Evolutionary conservation across 106 monocot genomes (phyloP).

Genomic region (Acorus calamus): DNA sequence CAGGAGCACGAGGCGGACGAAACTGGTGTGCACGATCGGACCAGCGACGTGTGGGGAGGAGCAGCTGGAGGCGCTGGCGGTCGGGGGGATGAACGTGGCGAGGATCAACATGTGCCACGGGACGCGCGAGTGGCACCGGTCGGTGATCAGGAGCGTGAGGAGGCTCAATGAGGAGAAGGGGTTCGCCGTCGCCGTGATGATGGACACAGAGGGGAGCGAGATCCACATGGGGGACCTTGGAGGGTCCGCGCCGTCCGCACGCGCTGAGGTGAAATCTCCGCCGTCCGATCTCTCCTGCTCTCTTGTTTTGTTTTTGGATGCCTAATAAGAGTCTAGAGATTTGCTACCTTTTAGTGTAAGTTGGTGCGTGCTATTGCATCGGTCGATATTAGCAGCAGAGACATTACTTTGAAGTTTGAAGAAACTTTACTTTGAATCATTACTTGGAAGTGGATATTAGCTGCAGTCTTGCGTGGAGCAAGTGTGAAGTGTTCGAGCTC

Average conservation of each 20-base stretch:
- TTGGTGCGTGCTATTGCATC: too few species aligned
- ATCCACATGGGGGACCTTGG: conserved; percentile 81
- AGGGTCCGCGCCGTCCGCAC: conserved; percentile 30
- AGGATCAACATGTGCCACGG: conserved; percentile 99
- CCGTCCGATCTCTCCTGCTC: background rate
- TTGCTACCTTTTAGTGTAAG: too few species aligned
- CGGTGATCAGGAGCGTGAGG: conserved; percentile 62
- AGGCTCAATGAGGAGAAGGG: conserved; percentile 94
- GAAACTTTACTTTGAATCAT: too few species aligned
- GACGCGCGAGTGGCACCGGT: conserved; percentile 76
- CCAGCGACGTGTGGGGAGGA: conserved; percentile 71
- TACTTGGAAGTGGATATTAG: too few species aligned
- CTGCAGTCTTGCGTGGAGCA: too few species aligned
- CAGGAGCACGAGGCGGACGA: conserved; percentile 71
- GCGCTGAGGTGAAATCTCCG: conserved; percentile 46
- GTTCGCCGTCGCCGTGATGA: conserved; percentile 76
- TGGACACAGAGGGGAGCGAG: conserved; percentile 85
- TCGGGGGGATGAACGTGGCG: conserved; percentile 95
- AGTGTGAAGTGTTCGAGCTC: too few species aligned
- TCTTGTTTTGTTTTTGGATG: too few species aligned
- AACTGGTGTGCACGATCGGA: conserved; percentile 94
- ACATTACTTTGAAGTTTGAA: too few species aligned
- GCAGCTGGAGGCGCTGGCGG: conserved; percentile 94
- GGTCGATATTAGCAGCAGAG: too few species aligned
- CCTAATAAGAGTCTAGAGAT: too few species aligned